Evolutionary conservation across 805 yeast genomes (phyloP).

Genomic region (Candida verbasci): DNA sequence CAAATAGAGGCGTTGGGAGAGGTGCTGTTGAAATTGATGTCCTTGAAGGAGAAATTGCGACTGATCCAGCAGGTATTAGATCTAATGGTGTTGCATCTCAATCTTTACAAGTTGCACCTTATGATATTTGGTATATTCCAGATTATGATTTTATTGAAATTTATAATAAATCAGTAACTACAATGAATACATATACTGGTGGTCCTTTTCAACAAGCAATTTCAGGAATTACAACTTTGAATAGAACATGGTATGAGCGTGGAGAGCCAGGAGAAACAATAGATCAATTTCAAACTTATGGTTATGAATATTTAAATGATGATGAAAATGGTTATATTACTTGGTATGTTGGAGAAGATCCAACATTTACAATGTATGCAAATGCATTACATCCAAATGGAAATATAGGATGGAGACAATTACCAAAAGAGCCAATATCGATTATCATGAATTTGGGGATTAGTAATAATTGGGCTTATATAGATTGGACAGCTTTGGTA

Average conservation of each 20-base stretch:
- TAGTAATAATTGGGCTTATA: conserved; percentile 85
- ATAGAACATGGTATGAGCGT: conserved; percentile 72
- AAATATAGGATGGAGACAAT: conserved; percentile 72
- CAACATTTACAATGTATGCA: conserved; percentile 67
- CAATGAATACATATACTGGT: conserved; percentile 86
- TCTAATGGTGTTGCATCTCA: conserved; percentile 74
- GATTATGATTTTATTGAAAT: conserved; percentile 76
- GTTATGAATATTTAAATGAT: conserved; percentile 72
- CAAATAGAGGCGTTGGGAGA: conserved; percentile 81
- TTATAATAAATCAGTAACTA: conserved; percentile 60
- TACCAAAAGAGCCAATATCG: conserved; percentile 88
- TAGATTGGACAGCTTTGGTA: conserved; percentile 73
- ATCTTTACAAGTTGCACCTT: conserved; percentile 89
- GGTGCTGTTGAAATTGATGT: conserved; percentile 96
- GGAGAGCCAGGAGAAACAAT: conserved; percentile 53
- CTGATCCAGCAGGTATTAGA: conserved; percentile 32
- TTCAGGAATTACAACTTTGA: conserved; percentile 73
- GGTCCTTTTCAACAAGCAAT: conserved; percentile 93
- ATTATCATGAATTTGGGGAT: conserved; percentile 80
- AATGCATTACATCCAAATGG: conserved; percentile 83
- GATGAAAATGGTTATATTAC: conserved; percentile 64
- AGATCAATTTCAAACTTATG: conserved; percentile 63
- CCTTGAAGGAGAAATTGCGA: conserved; percentile 67
- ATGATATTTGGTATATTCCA: conserved; percentile 89
- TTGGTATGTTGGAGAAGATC: conserved; percentile 77